Evolutionary conservation across 2,329 filamentous ascomycete species (phyloP).

Genomic region (Phyllosticta citriasiana): DNA sequence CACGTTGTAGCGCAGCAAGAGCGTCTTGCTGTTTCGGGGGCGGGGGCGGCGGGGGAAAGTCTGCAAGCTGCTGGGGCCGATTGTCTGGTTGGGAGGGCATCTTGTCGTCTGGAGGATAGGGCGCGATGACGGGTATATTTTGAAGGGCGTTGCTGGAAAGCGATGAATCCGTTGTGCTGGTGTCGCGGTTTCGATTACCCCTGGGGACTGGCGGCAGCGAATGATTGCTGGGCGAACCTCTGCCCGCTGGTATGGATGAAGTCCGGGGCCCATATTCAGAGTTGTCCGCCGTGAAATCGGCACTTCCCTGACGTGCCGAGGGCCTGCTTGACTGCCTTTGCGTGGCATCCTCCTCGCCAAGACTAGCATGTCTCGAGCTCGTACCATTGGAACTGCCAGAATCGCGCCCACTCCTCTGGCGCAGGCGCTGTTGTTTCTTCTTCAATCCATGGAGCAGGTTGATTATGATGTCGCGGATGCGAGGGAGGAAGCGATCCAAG

Average conservation of each 20-base stretch:
- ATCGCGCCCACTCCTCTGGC: conserved; percentile 45
- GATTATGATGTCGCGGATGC: conserved; percentile 97
- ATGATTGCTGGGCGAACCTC: conserved; percentile 31
- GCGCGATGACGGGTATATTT: conserved; percentile 62
- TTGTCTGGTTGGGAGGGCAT: conserved; percentile 31
- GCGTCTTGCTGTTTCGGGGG: conserved; percentile 81
- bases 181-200: conserved; percentile 20
- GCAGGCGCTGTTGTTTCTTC: conserved; percentile 86
- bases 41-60: conserved; percentile 55
- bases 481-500: conserved; percentile 83
- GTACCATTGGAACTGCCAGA: conserved; percentile 29
- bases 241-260: conserved; percentile 35
- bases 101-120: conserved; percentile 55
- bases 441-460: conserved; percentile 92
- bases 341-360: conserved; percentile 19
- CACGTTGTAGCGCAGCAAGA: conserved; percentile 78
- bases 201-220: conserved; percentile 20
- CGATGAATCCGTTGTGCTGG: conserved; percentile 39
- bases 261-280: conserved; percentile 37
- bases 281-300: conserved; percentile 25
- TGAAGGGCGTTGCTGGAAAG: conserved; percentile 68
- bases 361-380: conserved; percentile 30
- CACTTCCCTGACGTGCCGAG: conserved; percentile 31
- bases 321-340: conserved; percentile 22
- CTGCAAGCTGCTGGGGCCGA: conserved; percentile 37